A percentile compares a stretch with the other conserved stretches of the same genome.
phyloP scores from a whole-genome alignment of 2,329 filamentous ascomycete species.

The Phyllachora maydis region DNA sequence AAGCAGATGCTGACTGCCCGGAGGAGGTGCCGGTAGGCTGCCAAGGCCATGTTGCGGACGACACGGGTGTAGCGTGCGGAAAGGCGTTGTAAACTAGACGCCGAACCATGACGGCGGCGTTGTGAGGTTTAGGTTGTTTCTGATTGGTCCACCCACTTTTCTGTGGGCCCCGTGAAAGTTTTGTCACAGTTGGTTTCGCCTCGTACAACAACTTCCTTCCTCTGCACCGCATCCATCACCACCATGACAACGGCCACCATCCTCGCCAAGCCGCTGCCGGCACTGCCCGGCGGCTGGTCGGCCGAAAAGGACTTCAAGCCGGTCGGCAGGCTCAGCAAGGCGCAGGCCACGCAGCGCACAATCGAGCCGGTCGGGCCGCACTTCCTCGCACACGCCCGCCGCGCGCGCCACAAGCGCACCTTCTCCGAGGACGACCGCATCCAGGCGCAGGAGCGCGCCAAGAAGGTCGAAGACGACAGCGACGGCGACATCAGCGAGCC shows the following conservation, averaged over 20 bases:
- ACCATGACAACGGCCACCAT: too few relatives aligned
- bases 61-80: too few relatives aligned
- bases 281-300: conserved; percentile 62
- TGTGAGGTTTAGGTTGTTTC: too few relatives aligned
- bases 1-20: conserved; percentile 73
- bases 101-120: too few relatives aligned
- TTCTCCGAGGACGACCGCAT: conserved; percentile 98
- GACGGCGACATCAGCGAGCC: conserved; percentile 81
- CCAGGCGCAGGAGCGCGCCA: conserved; percentile 82
- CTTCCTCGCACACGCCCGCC: conserved; percentile 91
- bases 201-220: neutral
- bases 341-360: conserved; percentile 55
- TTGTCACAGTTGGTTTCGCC: too few relatives aligned
- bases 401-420: conserved; percentile 88
- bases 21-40: conserved; percentile 63
- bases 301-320: conserved; percentile 86
- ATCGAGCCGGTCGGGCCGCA: conserved; percentile 93
- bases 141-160: too few relatives aligned
- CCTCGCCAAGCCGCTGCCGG: conserved; percentile 52
- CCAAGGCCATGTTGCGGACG: too few relatives aligned
- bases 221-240: too few relatives aligned
- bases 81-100: too few relatives aligned
- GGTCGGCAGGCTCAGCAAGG: conserved; percentile 47
- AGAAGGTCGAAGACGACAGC: conserved; percentile 82
- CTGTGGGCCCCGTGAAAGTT: conserved; percentile 1